These are phyloP conservation scores for Hypoxylon sp. DNA, from an alignment of 2,329 filamentous ascomycete genomes.

Conservation along the genomic window DNA sequence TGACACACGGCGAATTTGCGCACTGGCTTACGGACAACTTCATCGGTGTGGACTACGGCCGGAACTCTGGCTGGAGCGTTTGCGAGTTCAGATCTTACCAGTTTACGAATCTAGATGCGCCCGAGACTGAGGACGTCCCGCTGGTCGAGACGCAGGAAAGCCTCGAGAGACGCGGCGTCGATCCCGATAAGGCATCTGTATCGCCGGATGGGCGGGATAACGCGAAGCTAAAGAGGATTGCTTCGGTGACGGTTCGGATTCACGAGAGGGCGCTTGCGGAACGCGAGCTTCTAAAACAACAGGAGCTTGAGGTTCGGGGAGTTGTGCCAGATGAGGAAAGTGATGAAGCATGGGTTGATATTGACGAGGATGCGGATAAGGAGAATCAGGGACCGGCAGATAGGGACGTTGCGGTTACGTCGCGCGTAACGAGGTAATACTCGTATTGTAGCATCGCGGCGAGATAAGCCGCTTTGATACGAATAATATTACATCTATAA, in stretches of 20 bases:
- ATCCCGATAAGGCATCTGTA: constrained; percentile 8
- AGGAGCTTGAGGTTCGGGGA: not conserved
- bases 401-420: not conserved
- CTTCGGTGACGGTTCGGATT: not conserved
- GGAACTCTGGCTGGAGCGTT: constrained; percentile 76
- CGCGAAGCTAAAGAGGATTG: constrained; percentile 4
- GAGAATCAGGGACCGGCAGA: not conserved
- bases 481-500: not conserved
- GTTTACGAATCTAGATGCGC: constrained; percentile 67
- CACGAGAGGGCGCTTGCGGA: not conserved
- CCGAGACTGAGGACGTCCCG: constrained; percentile 59
- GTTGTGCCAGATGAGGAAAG: not conserved
- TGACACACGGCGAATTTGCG: constrained; percentile 85
- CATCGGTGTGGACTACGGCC: constrained; percentile 66
- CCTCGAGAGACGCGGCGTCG: constrained; percentile 56
- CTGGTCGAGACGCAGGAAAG: constrained; percentile 19
- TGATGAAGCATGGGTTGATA: not conserved
- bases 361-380: constrained; percentile 6
- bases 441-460: not conserved
- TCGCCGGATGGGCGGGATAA: not conserved
- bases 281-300: not conserved
- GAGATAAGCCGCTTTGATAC: not conserved
- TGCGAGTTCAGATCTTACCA: constrained; percentile 64
- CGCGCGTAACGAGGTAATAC: not conserved
- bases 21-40: constrained; percentile 89